Evolutionary conservation across 2,329 filamentous ascomycete species (phyloP).

Genomic region (Ceratocystis diversiconidia): DNA sequence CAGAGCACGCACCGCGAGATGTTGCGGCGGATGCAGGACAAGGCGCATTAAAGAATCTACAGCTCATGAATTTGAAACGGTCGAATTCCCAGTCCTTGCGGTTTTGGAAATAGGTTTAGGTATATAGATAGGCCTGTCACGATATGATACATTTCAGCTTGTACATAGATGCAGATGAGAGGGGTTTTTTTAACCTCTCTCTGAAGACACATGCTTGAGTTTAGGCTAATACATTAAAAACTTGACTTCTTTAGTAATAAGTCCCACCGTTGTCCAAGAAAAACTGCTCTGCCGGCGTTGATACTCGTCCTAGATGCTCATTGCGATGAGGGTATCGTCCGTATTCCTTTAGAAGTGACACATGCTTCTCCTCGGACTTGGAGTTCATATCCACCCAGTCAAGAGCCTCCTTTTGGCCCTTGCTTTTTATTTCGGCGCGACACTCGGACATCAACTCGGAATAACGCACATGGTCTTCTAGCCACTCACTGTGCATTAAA

Average conservation of each 20-base stretch:
- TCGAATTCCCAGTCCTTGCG: neutral
- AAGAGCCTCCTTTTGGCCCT: constrained; percentile 20
- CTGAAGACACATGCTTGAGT: neutral
- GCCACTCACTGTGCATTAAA: constrained; percentile 43
- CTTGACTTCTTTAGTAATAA: neutral
- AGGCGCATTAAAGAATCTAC: constrained; percentile 9
- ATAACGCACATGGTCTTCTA: constrained; percentile 31
- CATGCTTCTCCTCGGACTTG: constrained; percentile 31
- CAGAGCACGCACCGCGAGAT: constrained; percentile 64
- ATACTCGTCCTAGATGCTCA: constrained; percentile 32
- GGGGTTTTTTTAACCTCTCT: neutral
- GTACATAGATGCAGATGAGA: neutral
- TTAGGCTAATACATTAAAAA: neutral
- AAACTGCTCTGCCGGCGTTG: constrained; percentile 35
- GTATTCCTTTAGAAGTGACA: constrained; percentile 37
- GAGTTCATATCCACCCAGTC: neutral
- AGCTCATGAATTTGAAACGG: neutral
- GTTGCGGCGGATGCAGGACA: constrained; percentile 59
- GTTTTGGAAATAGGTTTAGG: neutral
- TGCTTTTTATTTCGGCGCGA: constrained; percentile 25
- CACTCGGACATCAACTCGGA: constrained; percentile 24
- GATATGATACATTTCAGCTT: neutral
- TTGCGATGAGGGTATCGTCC: constrained; percentile 48
- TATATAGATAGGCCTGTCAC: neutral
- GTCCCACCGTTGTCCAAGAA: constrained; percentile 34